These are phyloP conservation scores for Leccinum olivaceopallidum DNA, from an alignment of 768 basidiomycete species.

Conservation along the genomic window DNA sequence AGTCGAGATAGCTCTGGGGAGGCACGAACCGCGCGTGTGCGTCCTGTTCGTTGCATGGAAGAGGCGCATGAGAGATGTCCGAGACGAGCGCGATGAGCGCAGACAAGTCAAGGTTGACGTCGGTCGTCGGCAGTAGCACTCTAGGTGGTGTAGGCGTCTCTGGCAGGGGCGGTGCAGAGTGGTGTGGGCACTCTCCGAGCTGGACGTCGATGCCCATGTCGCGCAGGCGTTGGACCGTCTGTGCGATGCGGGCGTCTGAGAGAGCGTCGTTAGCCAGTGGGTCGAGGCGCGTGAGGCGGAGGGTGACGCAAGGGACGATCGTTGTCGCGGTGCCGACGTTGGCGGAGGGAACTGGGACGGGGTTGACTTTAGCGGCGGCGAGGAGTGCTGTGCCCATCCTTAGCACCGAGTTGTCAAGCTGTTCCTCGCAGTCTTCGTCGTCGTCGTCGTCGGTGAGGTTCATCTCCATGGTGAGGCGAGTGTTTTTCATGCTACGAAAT, in stretches of 20 bases:
- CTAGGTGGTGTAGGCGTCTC: too few species aligned
- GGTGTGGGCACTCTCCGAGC: too few species aligned
- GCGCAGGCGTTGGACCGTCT: slow-evolving; percentile 56
- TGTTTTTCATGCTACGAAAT: slow-evolving; percentile 69
- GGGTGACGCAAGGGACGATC: slow-evolving; percentile 35
- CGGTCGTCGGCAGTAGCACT: too few species aligned
- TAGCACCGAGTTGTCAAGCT: slow-evolving; percentile 74
- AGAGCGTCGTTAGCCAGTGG: slow-evolving; percentile 33
- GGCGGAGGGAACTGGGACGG: slow-evolving; percentile 26
- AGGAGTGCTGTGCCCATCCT: slow-evolving; percentile 67
- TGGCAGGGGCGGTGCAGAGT: too few species aligned
- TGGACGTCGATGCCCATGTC: slow-evolving; percentile 68
- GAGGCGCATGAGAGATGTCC: too few species aligned
- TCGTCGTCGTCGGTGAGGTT: slow-evolving; percentile 55
- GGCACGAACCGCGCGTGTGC: too few species aligned
- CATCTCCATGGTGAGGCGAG: slow-evolving; percentile 73
- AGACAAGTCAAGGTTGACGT: too few species aligned
- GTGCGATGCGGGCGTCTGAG: slow-evolving; percentile 56
- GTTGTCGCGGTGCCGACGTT: background rate
- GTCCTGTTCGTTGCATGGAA: too few species aligned
- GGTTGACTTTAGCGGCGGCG: slow-evolving; percentile 60
- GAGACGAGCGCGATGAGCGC: too few species aligned
- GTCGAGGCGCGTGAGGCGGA: slow-evolving; percentile 73
- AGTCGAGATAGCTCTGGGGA: too few species aligned
- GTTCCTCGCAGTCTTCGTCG: slow-evolving; percentile 45